These are phyloP conservation scores for Silene conica DNA, from an alignment of 148 eudicot species.

Conservation along the genomic window DNA sequence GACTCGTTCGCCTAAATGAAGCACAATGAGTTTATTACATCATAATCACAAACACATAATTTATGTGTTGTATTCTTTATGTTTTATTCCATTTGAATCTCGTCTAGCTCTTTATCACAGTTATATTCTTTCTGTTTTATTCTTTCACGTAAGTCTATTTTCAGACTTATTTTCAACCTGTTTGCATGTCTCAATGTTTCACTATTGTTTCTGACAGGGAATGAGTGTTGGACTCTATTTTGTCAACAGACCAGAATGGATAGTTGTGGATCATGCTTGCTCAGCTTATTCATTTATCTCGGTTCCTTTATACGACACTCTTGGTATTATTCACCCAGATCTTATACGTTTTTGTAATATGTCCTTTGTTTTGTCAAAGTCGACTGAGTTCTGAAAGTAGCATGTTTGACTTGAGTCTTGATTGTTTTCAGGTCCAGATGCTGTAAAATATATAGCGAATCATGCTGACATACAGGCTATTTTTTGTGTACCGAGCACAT, in stretches of 20 bases:
- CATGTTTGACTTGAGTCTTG: neutral
- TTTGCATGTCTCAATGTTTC: neutral
- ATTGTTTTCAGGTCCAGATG: slow-evolving; percentile 80
- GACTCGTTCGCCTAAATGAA: too few species aligned
- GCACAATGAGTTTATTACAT: too few species aligned
- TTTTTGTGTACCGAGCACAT: slow-evolving; percentile 75
- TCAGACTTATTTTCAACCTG: neutral
- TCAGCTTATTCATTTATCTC: slow-evolving; percentile 83
- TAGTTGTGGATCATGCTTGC: slow-evolving; percentile 92
- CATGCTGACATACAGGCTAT: slow-evolving; percentile 88
- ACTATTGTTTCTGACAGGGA: slow-evolving; percentile 50
- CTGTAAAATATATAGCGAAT: slow-evolving; percentile 82
- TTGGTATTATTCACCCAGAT: slow-evolving; percentile 43
- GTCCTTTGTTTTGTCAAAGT: slow-evolving; percentile 16
- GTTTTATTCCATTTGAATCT: neutral
- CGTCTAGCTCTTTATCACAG: neutral
- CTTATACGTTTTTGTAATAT: neutral
- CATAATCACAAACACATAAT: neutral
- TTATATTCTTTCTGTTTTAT: neutral
- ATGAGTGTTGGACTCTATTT: slow-evolving; percentile 82
- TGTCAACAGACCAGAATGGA: slow-evolving; percentile 92
- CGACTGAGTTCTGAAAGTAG: slow-evolving; percentile 14
- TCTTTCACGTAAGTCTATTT: neutral
- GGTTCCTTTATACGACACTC: slow-evolving; percentile 90
- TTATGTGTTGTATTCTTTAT: neutral